A percentile compares a stretch with the other conserved stretches of the same genome.
phyloP scores from a whole-genome alignment of 2,329 filamentous ascomycete genomes.

The Cladosporium austrohemisphaericum region DNA sequence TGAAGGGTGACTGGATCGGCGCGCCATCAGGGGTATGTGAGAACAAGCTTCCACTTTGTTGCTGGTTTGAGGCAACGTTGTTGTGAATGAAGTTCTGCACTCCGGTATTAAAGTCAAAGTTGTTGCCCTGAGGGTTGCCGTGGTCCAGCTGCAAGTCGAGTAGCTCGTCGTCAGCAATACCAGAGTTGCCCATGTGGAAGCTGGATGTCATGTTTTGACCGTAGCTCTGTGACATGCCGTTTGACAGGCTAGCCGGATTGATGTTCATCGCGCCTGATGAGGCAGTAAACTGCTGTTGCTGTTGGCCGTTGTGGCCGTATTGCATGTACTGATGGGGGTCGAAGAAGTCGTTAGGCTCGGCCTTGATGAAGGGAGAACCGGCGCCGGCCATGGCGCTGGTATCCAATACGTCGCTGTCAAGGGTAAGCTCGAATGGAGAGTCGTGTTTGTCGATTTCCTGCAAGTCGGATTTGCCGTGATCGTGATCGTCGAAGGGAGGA shows the following conservation, averaged over 20 bases:
- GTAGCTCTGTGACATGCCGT: conserved; percentile 57
- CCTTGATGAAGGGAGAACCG: conserved; percentile 63
- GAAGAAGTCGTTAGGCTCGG: conserved; percentile 63
- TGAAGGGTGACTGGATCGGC: conserved; percentile 86
- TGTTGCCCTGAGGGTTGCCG: conserved; percentile 26
- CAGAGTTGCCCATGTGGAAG: conserved; percentile 73
- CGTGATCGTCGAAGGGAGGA: conserved; percentile 31
- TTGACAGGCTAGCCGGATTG: conserved; percentile 80
- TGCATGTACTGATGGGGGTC: conserved; percentile 40
- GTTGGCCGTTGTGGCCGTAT: conserved; percentile 26
- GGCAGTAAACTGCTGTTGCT: conserved; percentile 18
- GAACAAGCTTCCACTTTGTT: conserved; percentile 68
- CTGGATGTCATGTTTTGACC: conserved; percentile 60
- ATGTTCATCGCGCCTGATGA: conserved; percentile 56
- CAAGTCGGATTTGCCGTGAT: conserved; percentile 21
- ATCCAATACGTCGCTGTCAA: conserved; percentile 29
- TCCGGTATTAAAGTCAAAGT: conserved; percentile 42
- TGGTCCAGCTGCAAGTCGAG: conserved; percentile 60
- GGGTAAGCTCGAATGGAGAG: conserved; percentile 33
- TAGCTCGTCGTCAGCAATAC: conserved; percentile 84
- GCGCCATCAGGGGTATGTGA: conserved; percentile 89
- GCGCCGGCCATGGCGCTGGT: conserved; percentile 49
- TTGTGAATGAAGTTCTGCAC: conserved; percentile 47
- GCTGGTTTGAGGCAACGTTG: conserved; percentile 43
- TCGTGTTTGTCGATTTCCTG: conserved; percentile 30